phyloP scores from a whole-genome alignment of 2,329 filamentous ascomycete species.

The Colletotrichum gloeosporioides region DNA sequence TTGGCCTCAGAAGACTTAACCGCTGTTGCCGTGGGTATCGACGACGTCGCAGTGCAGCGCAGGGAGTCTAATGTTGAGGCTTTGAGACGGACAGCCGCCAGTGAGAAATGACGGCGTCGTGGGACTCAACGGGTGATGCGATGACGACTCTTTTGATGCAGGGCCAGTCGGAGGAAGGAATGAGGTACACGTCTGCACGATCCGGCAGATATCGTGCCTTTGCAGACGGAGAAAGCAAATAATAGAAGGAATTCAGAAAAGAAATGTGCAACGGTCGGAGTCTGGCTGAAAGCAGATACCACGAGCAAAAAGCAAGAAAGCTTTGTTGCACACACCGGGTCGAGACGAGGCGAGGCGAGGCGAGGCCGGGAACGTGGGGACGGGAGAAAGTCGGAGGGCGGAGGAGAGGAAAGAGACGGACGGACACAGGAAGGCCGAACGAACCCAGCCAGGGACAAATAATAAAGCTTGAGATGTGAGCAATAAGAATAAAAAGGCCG shows the following conservation, averaged over 20 bases:
- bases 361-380: constrained; percentile 3
- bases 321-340: constrained; percentile 4
- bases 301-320: not conserved
- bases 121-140: not conserved
- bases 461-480: not conserved
- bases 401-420: not conserved
- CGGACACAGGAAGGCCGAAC: not conserved
- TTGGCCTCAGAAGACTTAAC: not conserved
- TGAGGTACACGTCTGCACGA: not conserved
- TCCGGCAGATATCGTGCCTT: not conserved
- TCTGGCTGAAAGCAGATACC: not conserved
- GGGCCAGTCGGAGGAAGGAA: not conserved
- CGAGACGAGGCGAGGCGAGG: not conserved
- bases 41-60: not conserved
- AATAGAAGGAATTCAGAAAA: not conserved
- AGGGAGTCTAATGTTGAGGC: constrained; percentile 3
- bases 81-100: not conserved
- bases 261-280: not conserved
- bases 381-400: not conserved
- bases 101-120: not conserved
- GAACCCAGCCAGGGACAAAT: not conserved
- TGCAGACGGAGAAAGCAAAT: not conserved
- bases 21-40: not conserved
- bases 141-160: not conserved
- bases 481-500: not conserved